Percentiles rank a stretch among this genome's conserved stretches.
These are phyloP conservation scores for Pleurotus platypus DNA, from an alignment of 768 basidiomycete genomes.

Conservation along the genomic window DNA sequence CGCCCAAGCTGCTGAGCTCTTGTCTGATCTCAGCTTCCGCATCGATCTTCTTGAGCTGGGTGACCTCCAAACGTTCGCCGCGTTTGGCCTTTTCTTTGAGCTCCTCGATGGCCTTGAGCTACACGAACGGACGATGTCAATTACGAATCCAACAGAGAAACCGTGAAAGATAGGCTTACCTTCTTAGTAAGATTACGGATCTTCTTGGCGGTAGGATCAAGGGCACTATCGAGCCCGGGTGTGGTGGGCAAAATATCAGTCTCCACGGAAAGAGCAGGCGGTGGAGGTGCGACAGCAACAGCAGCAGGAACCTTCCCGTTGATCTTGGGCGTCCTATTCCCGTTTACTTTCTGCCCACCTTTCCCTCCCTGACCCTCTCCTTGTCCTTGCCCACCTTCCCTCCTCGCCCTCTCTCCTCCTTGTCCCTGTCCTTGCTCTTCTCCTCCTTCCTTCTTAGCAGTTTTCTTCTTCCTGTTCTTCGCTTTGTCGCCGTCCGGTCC, in stretches of 20 bases:
- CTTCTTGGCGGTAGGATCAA: conserved; percentile 89
- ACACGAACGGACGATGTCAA: conserved; percentile 8
- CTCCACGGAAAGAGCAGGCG: conserved; percentile 17
- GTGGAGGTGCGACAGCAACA: not conserved
- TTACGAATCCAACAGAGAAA: conserved; percentile 1
- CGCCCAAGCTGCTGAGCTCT: conserved; percentile 56
- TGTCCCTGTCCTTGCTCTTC: conserved; percentile 15
- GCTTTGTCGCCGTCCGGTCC: conserved; percentile 41
- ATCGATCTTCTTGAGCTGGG: conserved; percentile 97
- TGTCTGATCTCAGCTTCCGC: conserved; percentile 80
- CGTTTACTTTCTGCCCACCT: conserved; percentile 30
- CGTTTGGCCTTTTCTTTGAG: conserved; percentile 88
- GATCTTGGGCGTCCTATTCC: not conserved
- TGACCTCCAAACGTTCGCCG: conserved; percentile 90
- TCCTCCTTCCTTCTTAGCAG: conserved; percentile 40
- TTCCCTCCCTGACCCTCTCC: conserved; percentile 22
- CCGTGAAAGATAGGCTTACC: conserved; percentile 38
- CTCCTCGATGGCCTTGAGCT: conserved; percentile 99
- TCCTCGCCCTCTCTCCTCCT: conserved; percentile 5
- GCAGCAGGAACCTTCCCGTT: not conserved
- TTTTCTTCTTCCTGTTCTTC: conserved; percentile 58
- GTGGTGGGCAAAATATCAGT: conserved; percentile 43
- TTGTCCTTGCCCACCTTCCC: conserved; percentile 5
- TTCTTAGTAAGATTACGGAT: conserved; percentile 94
- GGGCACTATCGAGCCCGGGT: conserved; percentile 49